Evolutionary conservation across 1,139 yeast genomes (phyloP).

Genomic region (Taphrina flavorubra): DNA sequence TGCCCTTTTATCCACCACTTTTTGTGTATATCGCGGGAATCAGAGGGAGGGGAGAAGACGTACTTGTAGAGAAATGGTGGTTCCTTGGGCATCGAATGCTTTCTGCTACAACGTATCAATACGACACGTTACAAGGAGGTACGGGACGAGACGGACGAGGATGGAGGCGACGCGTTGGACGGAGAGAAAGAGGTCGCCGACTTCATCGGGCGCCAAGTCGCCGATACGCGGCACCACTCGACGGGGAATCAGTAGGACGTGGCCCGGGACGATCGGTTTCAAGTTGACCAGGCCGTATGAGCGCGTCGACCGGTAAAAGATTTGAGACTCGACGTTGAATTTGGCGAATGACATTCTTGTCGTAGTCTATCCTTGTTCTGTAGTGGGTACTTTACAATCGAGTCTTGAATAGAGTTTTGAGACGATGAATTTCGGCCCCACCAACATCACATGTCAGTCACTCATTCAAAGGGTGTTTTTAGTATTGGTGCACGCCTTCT

Average conservation of each 20-base stretch:
- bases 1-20: too few relatives aligned
- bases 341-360: conserved; percentile 19
- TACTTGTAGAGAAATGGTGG: conserved; percentile 33
- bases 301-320: conserved; percentile 22
- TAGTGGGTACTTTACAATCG: not conserved
- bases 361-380: not conserved
- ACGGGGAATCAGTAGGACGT: conserved; percentile 79
- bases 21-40: too few relatives aligned
- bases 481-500: too few relatives aligned
- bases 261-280: conserved; percentile 89
- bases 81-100: conserved; percentile 22
- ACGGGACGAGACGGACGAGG: conserved; percentile 7
- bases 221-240: conserved; percentile 67
- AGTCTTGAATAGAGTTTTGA: not conserved
- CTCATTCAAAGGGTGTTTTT: too few relatives aligned
- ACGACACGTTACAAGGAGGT: not conserved
- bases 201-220: conserved; percentile 72
- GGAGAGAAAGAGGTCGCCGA: conserved; percentile 47
- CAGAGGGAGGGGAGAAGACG: not conserved
- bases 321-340: conserved; percentile 37
- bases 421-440: too few relatives aligned
- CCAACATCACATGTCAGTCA: too few relatives aligned
- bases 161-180: conserved; percentile 25
- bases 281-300: conserved; percentile 84
- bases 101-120: not conserved